phyloP scores from a whole-genome alignment of 140 eudicot species.

The Ambrosia hybrid region DNA sequence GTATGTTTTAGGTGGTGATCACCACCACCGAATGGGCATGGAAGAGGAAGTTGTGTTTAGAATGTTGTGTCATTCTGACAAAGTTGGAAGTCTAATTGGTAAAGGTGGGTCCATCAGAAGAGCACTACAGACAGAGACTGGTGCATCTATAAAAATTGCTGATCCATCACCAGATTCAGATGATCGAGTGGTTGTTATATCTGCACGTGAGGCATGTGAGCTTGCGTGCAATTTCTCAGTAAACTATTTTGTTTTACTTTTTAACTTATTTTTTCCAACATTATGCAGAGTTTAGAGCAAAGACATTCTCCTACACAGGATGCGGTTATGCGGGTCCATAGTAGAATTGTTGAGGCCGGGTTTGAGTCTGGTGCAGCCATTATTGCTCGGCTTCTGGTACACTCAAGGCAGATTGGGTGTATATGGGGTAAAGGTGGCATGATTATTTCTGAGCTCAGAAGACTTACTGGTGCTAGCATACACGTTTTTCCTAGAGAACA shows the following conservation, averaged over 20 bases:
- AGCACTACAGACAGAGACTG: slow-evolving; percentile 52
- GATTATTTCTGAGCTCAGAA: slow-evolving; percentile 50
- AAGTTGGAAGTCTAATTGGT: slow-evolving; percentile 56
- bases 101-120: slow-evolving; percentile 54
- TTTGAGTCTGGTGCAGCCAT: slow-evolving; percentile 57
- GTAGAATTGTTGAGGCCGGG: slow-evolving; percentile 52
- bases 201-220: slow-evolving; percentile 65
- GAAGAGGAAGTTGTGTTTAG: slow-evolving; percentile 60
- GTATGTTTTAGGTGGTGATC: slow-evolving; percentile 41
- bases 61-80: slow-evolving; percentile 50
- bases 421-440: slow-evolving; percentile 62
- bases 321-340: slow-evolving; percentile 56
- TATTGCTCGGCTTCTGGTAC: slow-evolving; percentile 57
- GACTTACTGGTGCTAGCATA: slow-evolving; percentile 61
- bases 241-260: background rate
- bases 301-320: slow-evolving; percentile 63
- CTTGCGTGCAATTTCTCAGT: slow-evolving; percentile 13
- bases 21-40: slow-evolving; percentile 36
- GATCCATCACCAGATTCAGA: slow-evolving; percentile 53
- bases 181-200: slow-evolving; percentile 53
- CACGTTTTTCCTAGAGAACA: slow-evolving; percentile 54
- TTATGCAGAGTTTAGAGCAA: slow-evolving; percentile 46
- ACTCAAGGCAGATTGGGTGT: slow-evolving; percentile 57
- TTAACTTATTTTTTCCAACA: background rate
- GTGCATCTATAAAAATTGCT: slow-evolving; percentile 57